These are phyloP conservation scores for Lolium rigidum DNA, from an alignment of 176 grass and related monocot species.

Conservation along the genomic window DNA sequence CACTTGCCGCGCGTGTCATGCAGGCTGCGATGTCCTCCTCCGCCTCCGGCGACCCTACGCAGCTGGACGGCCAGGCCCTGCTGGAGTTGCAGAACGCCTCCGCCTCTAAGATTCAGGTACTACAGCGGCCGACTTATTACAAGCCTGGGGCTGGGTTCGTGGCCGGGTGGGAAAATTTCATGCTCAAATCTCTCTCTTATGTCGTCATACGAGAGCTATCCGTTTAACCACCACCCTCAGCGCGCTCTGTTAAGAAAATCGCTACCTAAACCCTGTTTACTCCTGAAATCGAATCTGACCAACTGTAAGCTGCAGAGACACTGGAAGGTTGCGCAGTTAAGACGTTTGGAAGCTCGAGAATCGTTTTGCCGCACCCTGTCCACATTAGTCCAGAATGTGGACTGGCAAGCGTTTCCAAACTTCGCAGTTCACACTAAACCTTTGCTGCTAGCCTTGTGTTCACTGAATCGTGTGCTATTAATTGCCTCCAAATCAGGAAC, in stretches of 20 bases:
- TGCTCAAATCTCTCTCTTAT: too few relatives aligned
- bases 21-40: slow-evolving; percentile 66
- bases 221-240: too few relatives aligned
- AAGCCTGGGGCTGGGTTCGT: too few relatives aligned
- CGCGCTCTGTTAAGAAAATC: background rate
- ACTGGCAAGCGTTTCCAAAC: too few relatives aligned
- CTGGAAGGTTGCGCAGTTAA: slow-evolving; percentile 67
- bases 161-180: background rate
- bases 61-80: slow-evolving; percentile 35
- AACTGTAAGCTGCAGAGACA: slow-evolving; percentile 89
- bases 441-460: too few relatives aligned
- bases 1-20: too few relatives aligned
- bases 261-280: background rate
- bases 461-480: too few relatives aligned
- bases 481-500: background rate
- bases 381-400: slow-evolving; percentile 49
- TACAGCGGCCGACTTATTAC: too few relatives aligned
- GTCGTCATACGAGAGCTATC: too few relatives aligned
- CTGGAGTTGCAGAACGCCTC: slow-evolving; percentile 54
- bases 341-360: slow-evolving; percentile 51
- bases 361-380: slow-evolving; percentile 62
- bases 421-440: too few relatives aligned
- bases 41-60: slow-evolving; percentile 58
- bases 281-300: slow-evolving; percentile 53
- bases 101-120: slow-evolving; percentile 84